A percentile compares a stretch with the other conserved stretches of the same genome.
Evolutionary conservation across 192 early-diverging fungal species (phyloP).

Genomic region (Coemansia sp.): DNA sequence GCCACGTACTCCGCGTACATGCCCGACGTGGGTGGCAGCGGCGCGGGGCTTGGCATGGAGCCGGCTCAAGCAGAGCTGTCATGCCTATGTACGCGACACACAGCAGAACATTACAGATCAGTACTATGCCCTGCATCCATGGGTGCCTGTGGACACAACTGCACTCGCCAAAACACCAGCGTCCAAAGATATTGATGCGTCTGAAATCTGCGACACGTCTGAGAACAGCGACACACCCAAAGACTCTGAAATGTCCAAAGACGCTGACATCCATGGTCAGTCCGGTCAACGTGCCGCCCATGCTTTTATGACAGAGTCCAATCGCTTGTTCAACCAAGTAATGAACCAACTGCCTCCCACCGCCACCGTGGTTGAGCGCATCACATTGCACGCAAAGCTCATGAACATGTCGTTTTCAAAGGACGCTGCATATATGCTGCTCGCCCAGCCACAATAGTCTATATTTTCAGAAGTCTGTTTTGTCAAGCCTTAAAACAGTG

Average conservation of each 20-base stretch:
- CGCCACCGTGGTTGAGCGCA: constrained; percentile 38
- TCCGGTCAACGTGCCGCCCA: neutral
- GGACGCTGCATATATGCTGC: constrained; percentile 13
- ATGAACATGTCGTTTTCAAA: constrained; percentile 31
- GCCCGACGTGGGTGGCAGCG: constrained; percentile 37
- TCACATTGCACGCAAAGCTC: constrained; percentile 35
- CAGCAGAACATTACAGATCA: constrained; percentile 31
- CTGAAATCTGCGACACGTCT: neutral
- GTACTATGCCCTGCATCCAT: constrained; percentile 24
- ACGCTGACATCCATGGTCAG: neutral
- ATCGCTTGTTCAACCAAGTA: constrained; percentile 12
- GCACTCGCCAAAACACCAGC: neutral
- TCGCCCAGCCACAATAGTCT: constrained; percentile 1
- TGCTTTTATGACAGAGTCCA: constrained; percentile 17
- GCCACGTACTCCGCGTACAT: constrained; percentile 11
- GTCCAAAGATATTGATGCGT: no score
- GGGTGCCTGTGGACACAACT: constrained; percentile 4
- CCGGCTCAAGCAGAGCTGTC: constrained; percentile 40
- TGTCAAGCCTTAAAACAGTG: no score
- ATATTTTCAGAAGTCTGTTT: no score
- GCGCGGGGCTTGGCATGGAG: constrained; percentile 39
- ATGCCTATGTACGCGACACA: constrained; percentile 29
- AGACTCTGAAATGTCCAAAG: neutral
- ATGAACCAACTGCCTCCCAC: constrained; percentile 10
- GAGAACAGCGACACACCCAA: constrained; percentile 1